Base-by-base conservation (phyloP, 2,329 filamentous ascomycete genomes). In the Aspergillus eucalypticola region DNA sequence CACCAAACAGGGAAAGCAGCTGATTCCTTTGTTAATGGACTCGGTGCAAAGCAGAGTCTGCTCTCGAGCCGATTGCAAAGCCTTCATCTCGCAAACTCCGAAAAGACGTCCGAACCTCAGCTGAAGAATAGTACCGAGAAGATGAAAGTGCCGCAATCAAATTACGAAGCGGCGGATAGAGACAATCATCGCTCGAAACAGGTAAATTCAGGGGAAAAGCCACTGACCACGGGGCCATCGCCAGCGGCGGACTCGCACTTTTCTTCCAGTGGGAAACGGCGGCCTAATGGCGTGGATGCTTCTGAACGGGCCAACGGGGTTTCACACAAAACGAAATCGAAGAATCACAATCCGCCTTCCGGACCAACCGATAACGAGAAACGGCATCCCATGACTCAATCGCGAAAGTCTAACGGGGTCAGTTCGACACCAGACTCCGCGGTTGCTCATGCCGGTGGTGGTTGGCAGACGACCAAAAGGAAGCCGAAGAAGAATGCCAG, bases 401-500 rank as follows among this genome's bases (percentile, higher is more conserved):
- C 66, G 7, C 71, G 73, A 13, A 77, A 76, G 58, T 54, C 63
- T 15, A 78, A 77, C 57, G 74, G 71, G 5, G 51, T 67, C 8
- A 58, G 63, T 29, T 65, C 73, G 6, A 49, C 63, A 15, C 71
- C 75, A 17, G 71, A 72, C 35, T 64, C 69, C 11, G 54, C 60
- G 54, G 46, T 60, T 38, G 38, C 60, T n/a, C 69, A 67, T 55
- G 38, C 61, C 32, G 64, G 60, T 50, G 61, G 69, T 51, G 73
- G 74, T 56, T 81, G 79, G 79, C 78, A 81, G 65, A 79, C 75
- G 3, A 78, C 76, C 8, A 79, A 78, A 67, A 79, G 76, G 63
- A 79, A 75, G 66, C 70, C 77, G 56, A 77, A 75, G 60, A 74
- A 73, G 62, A 72, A 68, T 46, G 64, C 66, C 48, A 79, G 76